Base-by-base conservation (phyloP, 1,284 basidiomycete genomes). In the Salmacisia buchloeana region DNA sequence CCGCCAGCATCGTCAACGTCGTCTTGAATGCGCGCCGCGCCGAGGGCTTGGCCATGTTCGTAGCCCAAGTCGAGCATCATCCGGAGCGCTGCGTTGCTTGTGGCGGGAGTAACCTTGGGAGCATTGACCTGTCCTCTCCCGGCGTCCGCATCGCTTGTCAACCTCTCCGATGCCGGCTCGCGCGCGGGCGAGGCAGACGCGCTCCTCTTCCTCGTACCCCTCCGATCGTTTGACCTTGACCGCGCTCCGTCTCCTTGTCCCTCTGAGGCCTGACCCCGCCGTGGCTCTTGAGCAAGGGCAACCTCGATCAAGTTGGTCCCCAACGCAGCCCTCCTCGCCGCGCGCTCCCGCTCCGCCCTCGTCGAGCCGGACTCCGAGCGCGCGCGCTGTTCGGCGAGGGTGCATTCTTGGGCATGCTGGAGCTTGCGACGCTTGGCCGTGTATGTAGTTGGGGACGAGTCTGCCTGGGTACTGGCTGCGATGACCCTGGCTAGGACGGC, bases 61-160 rank as follows among this genome's bases (percentile, higher is more conserved):
- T 60, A 66, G 13, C 65, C 65, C 65, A 66, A 63, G 15, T 23
- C n/a, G 23, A 41, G 15, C 65, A 66, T 66, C 65, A 63, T 61
- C 43, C 36, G 25, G 58, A 63, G 31, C 27, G 65, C 65, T 34
- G 63, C 63, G 56, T 66, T 25, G 49, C n/a, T n/a, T n/a, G n/a
- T n/a, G n/a, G n/a, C n/a, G n/a, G n/a, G n/a, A n/a, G n/a, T n/a
- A n/a, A n/a, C n/a, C n/a, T n/a, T n/a, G n/a, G n/a, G n/a, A n/a
- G n/a, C n/a, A n/a, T 59, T 38, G 21, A 2, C 29, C 60, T 59
- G 21, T 25, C 18, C 23, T 10, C 15, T 18, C 13, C 43, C 21
- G n/a, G n/a, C n/a, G n/a, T n/a, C n/a, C n/a, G n/a, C n/a, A n/a
- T n/a, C n/a, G n/a, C n/a, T n/a, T n/a, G n/a, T n/a, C n/a, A n/a